Conservation (phyloP, 179 eudicot species). For the Sideroxylon spinosum region DNA sequence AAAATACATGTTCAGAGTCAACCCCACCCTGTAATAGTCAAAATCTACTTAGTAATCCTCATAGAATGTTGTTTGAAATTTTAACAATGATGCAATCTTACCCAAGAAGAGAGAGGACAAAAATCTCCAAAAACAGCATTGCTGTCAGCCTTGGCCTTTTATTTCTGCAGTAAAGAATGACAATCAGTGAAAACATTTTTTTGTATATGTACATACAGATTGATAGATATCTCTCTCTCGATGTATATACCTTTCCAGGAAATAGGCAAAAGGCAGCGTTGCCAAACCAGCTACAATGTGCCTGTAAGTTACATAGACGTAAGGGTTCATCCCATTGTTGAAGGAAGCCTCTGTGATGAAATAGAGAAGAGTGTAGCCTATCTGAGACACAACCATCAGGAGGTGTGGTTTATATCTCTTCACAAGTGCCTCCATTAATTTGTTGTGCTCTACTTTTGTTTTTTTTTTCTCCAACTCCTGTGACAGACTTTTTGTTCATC, state of each 20-base stretch:
- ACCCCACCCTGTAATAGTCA: constrained; percentile 53
- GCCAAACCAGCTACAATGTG: constrained; percentile 56
- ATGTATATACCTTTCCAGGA: constrained; percentile 59
- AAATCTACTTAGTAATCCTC: background rate
- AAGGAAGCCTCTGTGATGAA: constrained; percentile 82
- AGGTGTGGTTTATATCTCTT: constrained; percentile 64
- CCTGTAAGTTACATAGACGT: constrained; percentile 71
- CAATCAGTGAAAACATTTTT: background rate
- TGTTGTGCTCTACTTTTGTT: too few species aligned
- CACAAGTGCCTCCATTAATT: constrained; percentile 17
- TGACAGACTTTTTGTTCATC: background rate
- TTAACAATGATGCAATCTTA: constrained; percentile 24
- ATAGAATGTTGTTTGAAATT: background rate
- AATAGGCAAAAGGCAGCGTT: constrained; percentile 70
- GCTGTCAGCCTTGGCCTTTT: constrained; percentile 64
- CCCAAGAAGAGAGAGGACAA: constrained; percentile 71
- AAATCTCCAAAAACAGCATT: constrained; percentile 55
- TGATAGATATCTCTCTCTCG: background rate
- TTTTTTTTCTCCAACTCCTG: background rate
- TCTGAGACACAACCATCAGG: constrained; percentile 59
- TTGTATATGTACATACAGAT: background rate
- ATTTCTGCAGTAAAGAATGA: constrained; percentile 43
- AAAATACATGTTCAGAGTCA: constrained; percentile 72
- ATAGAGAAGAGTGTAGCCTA: constrained; percentile 63
- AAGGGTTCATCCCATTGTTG: constrained; percentile 80